Conservation (phyloP, 345 rosid genomes). For the Gossypioides kirkii region DNA sequence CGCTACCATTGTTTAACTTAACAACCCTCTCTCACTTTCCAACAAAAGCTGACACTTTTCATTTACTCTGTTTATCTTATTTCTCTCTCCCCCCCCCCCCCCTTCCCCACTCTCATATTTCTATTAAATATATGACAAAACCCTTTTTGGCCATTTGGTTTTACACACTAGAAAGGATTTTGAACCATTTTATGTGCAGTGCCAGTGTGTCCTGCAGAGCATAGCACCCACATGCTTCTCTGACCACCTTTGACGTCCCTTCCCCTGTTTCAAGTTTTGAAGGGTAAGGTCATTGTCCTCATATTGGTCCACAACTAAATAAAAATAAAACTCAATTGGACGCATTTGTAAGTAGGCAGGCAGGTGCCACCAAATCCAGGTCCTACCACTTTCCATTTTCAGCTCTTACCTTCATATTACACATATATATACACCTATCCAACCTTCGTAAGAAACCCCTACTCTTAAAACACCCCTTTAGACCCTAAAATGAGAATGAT, state of each 20-base stretch:
- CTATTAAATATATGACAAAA: no score
- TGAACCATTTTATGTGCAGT: neutral
- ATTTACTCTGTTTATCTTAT: neutral
- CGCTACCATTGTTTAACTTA: neutral
- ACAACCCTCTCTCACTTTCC: neutral
- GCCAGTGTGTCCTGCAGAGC: no score
- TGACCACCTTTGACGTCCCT: neutral
- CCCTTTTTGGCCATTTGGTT: neutral
- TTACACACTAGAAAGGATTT: neutral
- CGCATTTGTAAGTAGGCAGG: no score
- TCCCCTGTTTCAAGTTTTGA: neutral
- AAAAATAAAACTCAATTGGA: no score
- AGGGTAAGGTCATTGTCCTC: neutral
- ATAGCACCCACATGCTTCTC: neutral
- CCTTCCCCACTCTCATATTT: no score
- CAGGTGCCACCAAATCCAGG: neutral
- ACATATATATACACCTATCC: neutral
- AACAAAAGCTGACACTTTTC: neutral
- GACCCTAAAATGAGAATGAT: no score
- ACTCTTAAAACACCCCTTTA: neutral
- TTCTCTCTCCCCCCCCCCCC: no score
- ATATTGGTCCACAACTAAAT: no score
- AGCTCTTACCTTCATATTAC: neutral
- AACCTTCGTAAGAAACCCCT: no score
- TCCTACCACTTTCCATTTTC: neutral